These are phyloP conservation scores for Kuraishia capsulata DNA, from an alignment of 805 yeast genomes.

Conservation along the genomic window DNA sequence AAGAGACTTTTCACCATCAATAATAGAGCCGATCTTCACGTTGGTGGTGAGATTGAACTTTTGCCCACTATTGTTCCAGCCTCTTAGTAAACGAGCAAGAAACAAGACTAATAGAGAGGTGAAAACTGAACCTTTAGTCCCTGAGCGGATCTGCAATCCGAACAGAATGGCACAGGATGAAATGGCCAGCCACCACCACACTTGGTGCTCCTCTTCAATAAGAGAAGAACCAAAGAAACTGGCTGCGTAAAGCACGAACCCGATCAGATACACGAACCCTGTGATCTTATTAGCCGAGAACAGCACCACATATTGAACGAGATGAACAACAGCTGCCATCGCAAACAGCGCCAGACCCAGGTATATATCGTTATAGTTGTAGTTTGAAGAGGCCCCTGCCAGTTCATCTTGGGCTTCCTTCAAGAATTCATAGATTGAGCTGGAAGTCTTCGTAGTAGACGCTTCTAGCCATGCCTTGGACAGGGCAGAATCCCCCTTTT, in stretches of 20 bases:
- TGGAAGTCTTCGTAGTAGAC: conserved; percentile 3
- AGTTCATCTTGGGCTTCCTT: conserved; percentile 36
- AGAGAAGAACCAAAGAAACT: conserved; percentile 80
- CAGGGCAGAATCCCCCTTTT: conserved; percentile 9
- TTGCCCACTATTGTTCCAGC: conserved; percentile 90
- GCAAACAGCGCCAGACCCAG: conserved; percentile 27
- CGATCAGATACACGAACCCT: conserved; percentile 15
- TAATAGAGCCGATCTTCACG: conserved; percentile 34
- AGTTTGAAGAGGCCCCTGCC: conserved; percentile 62
- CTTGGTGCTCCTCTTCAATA: conserved; percentile 92
- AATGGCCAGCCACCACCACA: conserved; percentile 81
- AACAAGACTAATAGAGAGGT: conserved; percentile 12
- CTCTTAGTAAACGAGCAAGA: conserved; percentile 49
- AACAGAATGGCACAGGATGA: conserved; percentile 16
- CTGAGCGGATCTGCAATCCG: conserved; percentile 7
- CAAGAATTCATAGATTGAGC: conserved; percentile 27
- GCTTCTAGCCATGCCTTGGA: conserved; percentile 8
- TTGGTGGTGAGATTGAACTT: conserved; percentile 48
- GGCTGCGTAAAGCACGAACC: conserved; percentile 29
- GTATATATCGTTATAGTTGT: conserved; percentile 44
- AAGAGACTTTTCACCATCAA: conserved; percentile 23
- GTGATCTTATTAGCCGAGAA: conserved; percentile 4
- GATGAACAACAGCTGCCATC: conserved; percentile 19
- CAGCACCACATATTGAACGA: conserved; percentile 13
- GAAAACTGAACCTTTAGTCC: not conserved